Conservation (phyloP, 2,329 filamentous ascomycete genomes). For the Apiospora sp. region DNA sequence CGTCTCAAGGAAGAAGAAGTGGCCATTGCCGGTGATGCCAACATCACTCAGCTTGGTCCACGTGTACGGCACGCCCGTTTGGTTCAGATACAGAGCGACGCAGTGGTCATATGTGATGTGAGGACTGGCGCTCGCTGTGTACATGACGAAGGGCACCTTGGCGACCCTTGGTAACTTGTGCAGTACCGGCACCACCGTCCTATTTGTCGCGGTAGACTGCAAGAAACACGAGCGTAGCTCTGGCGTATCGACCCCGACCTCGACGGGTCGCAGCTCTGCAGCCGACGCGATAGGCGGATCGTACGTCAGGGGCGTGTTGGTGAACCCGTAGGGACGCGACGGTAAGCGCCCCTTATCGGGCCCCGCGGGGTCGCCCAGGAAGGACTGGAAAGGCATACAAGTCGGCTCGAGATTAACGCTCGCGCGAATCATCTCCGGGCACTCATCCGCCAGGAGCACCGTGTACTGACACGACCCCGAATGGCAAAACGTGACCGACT, state of each 20-base stretch:
- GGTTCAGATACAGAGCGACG: slow-evolving; percentile 25
- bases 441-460: slow-evolving; percentile 25
- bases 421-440: slow-evolving; percentile 23
- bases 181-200: neutral
- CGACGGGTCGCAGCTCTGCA: slow-evolving; percentile 21
- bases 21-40: slow-evolving; percentile 26
- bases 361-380: slow-evolving; percentile 21
- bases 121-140: slow-evolving; percentile 25
- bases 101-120: slow-evolving; percentile 29
- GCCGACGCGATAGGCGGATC: slow-evolving; percentile 21
- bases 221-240: slow-evolving; percentile 26
- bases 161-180: slow-evolving; percentile 25
- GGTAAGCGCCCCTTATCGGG: slow-evolving; percentile 19
- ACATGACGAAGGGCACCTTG: slow-evolving; percentile 28
- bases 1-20: slow-evolving; percentile 27
- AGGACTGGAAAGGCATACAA: slow-evolving; percentile 24
- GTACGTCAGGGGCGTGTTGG: slow-evolving; percentile 26
- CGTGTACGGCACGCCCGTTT: slow-evolving; percentile 24
- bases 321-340: slow-evolving; percentile 25
- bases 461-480: slow-evolving; percentile 24
- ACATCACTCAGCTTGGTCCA: slow-evolving; percentile 27
- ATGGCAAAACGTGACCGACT: slow-evolving; percentile 25
- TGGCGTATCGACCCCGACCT: slow-evolving; percentile 25
- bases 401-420: slow-evolving; percentile 27
- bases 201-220: slow-evolving; percentile 9